Evolutionary conservation across 352 stramenopile genomes (phyloP).

Genomic region (Phytophthora meadii): DNA sequence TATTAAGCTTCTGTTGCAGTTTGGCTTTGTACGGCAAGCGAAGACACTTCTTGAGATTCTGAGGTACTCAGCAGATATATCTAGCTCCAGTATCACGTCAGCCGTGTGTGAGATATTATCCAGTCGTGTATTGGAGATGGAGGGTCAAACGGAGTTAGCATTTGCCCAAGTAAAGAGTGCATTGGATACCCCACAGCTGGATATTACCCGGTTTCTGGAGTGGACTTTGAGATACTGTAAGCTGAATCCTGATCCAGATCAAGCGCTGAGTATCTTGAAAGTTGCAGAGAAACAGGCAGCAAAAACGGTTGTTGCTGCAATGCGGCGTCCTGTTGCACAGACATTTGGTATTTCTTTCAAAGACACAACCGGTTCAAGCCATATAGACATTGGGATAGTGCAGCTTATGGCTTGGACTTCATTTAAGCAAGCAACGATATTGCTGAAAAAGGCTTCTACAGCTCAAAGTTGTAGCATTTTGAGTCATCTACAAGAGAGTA

Average conservation of each 20-base stretch:
- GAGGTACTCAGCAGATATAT: conserved; percentile 11
- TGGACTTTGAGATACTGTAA: conserved; percentile 45
- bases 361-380: conserved; percentile 3
- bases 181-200: conserved; percentile 25
- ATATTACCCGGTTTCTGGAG: conserved; percentile 37
- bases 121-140: conserved; percentile 46
- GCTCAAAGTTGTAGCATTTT: background rate
- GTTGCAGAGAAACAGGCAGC: conserved; percentile 31
- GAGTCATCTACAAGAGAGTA: conserved; percentile 25
- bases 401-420: conserved; percentile 40
- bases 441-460: conserved; percentile 25
- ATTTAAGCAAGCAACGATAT: conserved; percentile 38
- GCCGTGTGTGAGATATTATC: conserved; percentile 31
- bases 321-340: conserved; percentile 15
- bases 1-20: conserved; percentile 47
- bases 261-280: conserved; percentile 21
- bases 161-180: conserved; percentile 28
- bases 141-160: conserved; percentile 37
- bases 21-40: conserved; percentile 65
- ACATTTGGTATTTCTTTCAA: background rate
- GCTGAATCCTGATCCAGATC: conserved; percentile 17
- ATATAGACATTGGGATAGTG: conserved; percentile 28
- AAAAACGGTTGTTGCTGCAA: conserved; percentile 18
- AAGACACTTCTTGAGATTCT: conserved; percentile 63
- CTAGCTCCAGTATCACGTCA: conserved; percentile 2